Percentiles rank a stretch among this genome's conserved stretches.
Evolutionary conservation across 2,329 filamentous ascomycete genomes (phyloP).

Genomic region (Boeremia exigua): DNA sequence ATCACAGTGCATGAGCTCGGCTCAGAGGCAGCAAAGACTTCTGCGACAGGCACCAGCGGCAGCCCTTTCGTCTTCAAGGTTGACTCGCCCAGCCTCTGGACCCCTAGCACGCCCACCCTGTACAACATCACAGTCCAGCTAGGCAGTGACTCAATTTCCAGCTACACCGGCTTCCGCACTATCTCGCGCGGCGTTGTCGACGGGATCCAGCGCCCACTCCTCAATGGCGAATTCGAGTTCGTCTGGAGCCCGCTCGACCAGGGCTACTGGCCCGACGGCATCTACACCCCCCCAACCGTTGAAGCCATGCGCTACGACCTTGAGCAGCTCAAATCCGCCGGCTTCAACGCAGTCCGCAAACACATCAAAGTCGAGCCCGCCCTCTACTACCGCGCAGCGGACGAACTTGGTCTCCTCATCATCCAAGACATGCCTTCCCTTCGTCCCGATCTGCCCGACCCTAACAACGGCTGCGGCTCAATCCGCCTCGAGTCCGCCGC

Average conservation of each 20-base stretch:
- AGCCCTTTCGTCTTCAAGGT: slow-evolving; percentile 62
- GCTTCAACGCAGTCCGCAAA: slow-evolving; percentile 75
- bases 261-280: slow-evolving; percentile 73
- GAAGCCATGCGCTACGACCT: slow-evolving; percentile 74
- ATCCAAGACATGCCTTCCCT: slow-evolving; percentile 77
- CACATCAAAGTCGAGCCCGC: slow-evolving; percentile 74
- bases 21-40: slow-evolving; percentile 51
- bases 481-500: slow-evolving; percentile 30
- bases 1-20: slow-evolving; percentile 47
- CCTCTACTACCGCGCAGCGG: slow-evolving; percentile 71
- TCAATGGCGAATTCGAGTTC: slow-evolving; percentile 74
- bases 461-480: slow-evolving; percentile 13
- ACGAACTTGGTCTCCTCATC: slow-evolving; percentile 69
- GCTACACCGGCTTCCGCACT: slow-evolving; percentile 74
- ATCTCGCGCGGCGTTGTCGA: slow-evolving; percentile 63
- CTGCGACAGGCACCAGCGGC: slow-evolving; percentile 55
- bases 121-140: slow-evolving; percentile 68
- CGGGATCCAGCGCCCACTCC: slow-evolving; percentile 65
- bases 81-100: slow-evolving; percentile 66
- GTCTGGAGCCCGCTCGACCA: slow-evolving; percentile 73
- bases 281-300: slow-evolving; percentile 68
- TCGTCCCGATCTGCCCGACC: slow-evolving; percentile 28
- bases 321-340: slow-evolving; percentile 67
- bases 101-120: slow-evolving; percentile 65
- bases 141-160: slow-evolving; percentile 61